These are phyloP conservation scores for Saccharomycopsis fibuligera DNA, from an alignment of 805 yeast genomes.

Conservation along the genomic window DNA sequence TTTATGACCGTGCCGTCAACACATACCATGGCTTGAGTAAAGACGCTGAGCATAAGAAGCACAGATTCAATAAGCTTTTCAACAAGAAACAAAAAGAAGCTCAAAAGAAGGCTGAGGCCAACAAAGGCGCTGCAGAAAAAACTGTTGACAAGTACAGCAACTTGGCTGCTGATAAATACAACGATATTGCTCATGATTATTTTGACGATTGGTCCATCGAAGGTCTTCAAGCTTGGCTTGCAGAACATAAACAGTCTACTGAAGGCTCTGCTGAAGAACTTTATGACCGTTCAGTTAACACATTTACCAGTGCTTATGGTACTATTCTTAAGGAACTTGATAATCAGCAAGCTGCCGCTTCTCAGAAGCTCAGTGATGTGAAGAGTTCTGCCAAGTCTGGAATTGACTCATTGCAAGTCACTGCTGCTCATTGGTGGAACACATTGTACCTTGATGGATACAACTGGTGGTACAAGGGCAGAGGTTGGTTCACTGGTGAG, in stretches of 20 bases:
- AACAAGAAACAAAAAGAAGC: background rate
- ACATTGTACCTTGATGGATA: background rate
- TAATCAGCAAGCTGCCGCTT: background rate
- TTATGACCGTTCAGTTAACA: background rate
- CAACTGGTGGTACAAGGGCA: background rate
- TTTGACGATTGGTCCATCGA: slow-evolving; percentile 1
- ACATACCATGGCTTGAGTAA: background rate
- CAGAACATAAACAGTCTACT: background rate
- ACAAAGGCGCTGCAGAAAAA: background rate
- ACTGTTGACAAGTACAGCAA: background rate
- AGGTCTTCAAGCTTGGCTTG: slow-evolving; percentile 1
- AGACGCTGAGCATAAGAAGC: background rate
- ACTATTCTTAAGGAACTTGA: background rate
- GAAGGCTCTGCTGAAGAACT: slow-evolving; percentile 4
- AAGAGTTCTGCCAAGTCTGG: background rate
- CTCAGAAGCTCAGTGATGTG: background rate
- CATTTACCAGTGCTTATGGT: background rate
- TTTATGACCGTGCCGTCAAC: slow-evolving; percentile 23
- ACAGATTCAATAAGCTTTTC: background rate
- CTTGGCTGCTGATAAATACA: background rate
- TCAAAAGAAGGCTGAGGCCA: background rate
- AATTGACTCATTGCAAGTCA: background rate
- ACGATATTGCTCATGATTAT: slow-evolving; percentile 1
- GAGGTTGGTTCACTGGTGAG: background rate
- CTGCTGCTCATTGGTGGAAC: background rate